These are phyloP conservation scores for Alternaria viburni DNA, from an alignment of 2,329 filamentous ascomycete species.

Conservation along the genomic window DNA sequence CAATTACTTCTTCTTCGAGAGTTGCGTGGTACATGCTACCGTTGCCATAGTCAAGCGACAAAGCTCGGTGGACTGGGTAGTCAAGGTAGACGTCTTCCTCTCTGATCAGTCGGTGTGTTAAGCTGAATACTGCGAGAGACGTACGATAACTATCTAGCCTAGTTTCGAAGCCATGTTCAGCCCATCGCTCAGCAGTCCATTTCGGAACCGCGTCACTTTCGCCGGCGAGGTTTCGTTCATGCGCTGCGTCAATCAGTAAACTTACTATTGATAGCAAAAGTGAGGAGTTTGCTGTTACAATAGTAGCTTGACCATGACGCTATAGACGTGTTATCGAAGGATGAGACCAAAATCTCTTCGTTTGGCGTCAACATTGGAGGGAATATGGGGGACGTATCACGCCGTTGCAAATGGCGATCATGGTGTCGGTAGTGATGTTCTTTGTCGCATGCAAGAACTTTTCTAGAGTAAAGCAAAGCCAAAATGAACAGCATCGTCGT, in stretches of 20 bases:
- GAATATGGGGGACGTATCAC: constrained; percentile 28
- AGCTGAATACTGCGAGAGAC: constrained; percentile 3
- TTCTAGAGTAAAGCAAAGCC: not conserved
- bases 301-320: constrained; percentile 46
- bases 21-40: constrained; percentile 34
- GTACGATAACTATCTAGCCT: constrained; percentile 42
- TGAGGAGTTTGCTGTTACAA: constrained; percentile 21
- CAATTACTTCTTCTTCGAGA: constrained; percentile 40
- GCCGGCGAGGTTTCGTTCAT: constrained; percentile 37
- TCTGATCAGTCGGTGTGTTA: no score
- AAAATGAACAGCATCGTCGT: not conserved
- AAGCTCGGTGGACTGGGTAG: constrained; percentile 44
- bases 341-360: constrained; percentile 47
- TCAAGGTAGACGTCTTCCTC: constrained; percentile 27
- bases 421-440: constrained; percentile 9
- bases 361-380: constrained; percentile 40
- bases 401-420: constrained; percentile 29
- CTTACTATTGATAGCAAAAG: no score
- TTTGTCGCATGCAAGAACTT: not conserved
- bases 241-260: constrained; percentile 12
- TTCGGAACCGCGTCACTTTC: constrained; percentile 45
- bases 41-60: constrained; percentile 39
- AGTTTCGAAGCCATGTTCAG: constrained; percentile 37
- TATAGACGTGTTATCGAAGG: constrained; percentile 49
- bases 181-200: constrained; percentile 45